Evolutionary conservation across 2,329 filamentous ascomycete species (phyloP), one percentile per base, ranked within the genome.

Genomic region (Sporothrix curviconia): DNA sequence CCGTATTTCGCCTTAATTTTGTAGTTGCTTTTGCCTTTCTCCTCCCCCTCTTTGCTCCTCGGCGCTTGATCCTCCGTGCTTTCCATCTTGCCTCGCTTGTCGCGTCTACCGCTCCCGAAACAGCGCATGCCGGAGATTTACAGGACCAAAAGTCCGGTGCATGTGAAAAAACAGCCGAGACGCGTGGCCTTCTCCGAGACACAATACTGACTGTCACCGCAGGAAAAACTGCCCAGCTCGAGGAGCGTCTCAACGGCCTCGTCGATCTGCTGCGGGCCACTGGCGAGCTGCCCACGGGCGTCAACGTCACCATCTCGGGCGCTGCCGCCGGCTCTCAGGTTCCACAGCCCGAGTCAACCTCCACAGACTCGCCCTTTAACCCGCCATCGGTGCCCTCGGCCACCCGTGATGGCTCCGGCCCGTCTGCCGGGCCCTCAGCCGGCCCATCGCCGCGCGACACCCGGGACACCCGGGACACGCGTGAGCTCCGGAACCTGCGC

Each of bases 151-250:
- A 55, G 19, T 52, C 52, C 57, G 56, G 11, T 54, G 8, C 14
- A 36, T 6, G 19, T 34, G n/a, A 19, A 36, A 22, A 11, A 44
- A 44, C 11, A 43, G 19, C 19, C 17, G 8, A 25, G n/a, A n/a
- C n/a, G n/a, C n/a, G n/a, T 22, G 24, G 5, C 43, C 15, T 11
- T n/a, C n/a, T n/a, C 7, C n/a, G 11, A 5, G 4, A 11, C 17
- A 19, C 4, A 5, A n/a, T 54, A 22, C 28, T 43, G 39, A 34
- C 28, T 12, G 25, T n/a, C 6, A 32, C 28, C 28, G 9, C 22
- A 37, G 80, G 77, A 14, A 73, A 71, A 63, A 79, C 77, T 3
- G 73, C 75, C 1, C 76, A 78, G 57, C 73, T 80, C 14, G 77
- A 79, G 59, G 73, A 78, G 56, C 71, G 74, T 7, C 66, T 80